phyloP scores from a whole-genome alignment of 768 basidiomycete genomes.

The Suillus decipiens region DNA sequence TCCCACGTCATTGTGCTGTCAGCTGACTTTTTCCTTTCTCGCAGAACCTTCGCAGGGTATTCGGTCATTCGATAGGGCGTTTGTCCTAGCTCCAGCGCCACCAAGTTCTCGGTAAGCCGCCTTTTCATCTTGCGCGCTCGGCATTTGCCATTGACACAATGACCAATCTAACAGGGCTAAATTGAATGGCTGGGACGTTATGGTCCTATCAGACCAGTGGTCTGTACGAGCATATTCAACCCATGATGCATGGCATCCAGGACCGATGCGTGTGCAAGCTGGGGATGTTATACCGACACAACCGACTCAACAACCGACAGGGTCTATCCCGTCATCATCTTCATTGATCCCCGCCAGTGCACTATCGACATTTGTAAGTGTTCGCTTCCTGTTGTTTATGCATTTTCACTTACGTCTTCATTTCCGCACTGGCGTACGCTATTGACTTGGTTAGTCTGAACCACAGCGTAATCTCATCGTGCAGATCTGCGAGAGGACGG shows the following conservation, averaged over 20 bases:
- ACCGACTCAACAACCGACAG: constrained; percentile 18
- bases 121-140: constrained; percentile 5
- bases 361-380: constrained; percentile 58
- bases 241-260: constrained; percentile 75
- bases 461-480: constrained; percentile 70
- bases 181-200: constrained; percentile 84
- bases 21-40: constrained; percentile 22
- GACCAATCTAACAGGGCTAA: constrained; percentile 57
- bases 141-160: constrained; percentile 15
- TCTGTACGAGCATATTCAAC: constrained; percentile 83
- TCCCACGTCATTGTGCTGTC: constrained; percentile 7
- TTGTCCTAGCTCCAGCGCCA: constrained; percentile 79
- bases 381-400: constrained; percentile 15
- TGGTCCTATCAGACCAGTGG: constrained; percentile 87
- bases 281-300: constrained; percentile 29
- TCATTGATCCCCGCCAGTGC: constrained; percentile 36
- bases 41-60: constrained; percentile 73
- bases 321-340: constrained; percentile 27
- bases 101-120: constrained; percentile 78
- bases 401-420: constrained; percentile 18
- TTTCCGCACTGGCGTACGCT: constrained; percentile 16
- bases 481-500: constrained; percentile 71
- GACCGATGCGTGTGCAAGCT: constrained; percentile 74
- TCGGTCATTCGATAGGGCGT: constrained; percentile 92
- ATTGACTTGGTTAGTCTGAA: constrained; percentile 51